Conservation (phyloP, 2,329 filamentous ascomycete species). For the Fusarium anthophilum region DNA sequence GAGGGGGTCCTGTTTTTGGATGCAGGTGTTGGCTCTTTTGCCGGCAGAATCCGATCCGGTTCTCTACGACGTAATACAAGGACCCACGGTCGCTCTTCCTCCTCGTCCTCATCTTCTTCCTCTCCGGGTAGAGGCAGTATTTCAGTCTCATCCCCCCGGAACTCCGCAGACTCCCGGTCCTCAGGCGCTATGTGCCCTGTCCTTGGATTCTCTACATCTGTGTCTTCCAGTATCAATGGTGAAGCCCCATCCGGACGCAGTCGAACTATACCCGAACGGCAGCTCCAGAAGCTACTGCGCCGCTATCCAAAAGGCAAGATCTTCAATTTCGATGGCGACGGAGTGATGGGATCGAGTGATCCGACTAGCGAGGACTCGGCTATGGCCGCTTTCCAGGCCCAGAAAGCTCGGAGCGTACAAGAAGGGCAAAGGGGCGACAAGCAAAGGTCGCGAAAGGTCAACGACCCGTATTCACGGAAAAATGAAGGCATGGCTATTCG, state of each 20-base stretch:
- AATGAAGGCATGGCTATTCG: conserved; percentile 42
- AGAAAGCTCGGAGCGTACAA: not conserved
- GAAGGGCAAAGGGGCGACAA: not conserved
- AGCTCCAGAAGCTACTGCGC: conserved; percentile 27
- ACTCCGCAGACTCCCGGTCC: conserved; percentile 39
- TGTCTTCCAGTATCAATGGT: conserved; percentile 47
- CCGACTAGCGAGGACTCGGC: conserved; percentile 41
- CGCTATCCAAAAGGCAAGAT: conserved; percentile 58
- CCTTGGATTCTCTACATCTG: conserved; percentile 51
- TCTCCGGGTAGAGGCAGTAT: not conserved
- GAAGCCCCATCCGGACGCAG: conserved; percentile 6
- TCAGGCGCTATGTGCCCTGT: conserved; percentile 41
- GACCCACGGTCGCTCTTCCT: not conserved
- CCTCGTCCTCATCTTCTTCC: conserved; percentile 17
- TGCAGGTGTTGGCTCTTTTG: conserved; percentile 43
- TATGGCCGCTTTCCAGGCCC: not conserved
- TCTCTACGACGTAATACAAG: not conserved
- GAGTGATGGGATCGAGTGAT: conserved; percentile 46
- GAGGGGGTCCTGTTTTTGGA: conserved; percentile 50
- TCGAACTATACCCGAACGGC: not conserved
- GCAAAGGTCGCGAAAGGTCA: not conserved
- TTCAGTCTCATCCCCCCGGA: conserved; percentile 9
- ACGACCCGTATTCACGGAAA: conserved; percentile 19
- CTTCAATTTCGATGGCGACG: conserved; percentile 55
- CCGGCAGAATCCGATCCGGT: conserved; percentile 1